phyloP scores from a whole-genome alignment of 805 yeast species.

The Candida nitratophila region DNA sequence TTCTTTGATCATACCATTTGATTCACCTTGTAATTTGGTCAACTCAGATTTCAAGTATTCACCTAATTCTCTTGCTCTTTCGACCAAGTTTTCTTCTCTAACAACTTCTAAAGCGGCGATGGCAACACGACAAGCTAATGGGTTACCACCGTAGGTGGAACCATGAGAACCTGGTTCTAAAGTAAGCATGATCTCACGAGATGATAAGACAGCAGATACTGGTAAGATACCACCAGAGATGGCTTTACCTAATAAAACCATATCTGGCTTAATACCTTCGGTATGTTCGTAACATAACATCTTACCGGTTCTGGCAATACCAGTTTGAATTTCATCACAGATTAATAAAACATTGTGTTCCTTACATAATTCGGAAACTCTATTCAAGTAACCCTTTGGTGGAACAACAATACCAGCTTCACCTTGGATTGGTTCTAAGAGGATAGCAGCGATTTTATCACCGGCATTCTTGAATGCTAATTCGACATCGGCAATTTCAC shows the following conservation, averaged over 20 bases:
- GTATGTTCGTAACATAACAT: constrained; percentile 88
- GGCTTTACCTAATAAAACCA: constrained; percentile 88
- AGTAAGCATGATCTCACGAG: constrained; percentile 83
- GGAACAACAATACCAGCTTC: constrained; percentile 98
- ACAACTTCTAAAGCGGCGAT: constrained; percentile 90
- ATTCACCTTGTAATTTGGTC: constrained; percentile 43
- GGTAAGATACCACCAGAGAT: constrained; percentile 93
- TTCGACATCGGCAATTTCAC: constrained; percentile 80
- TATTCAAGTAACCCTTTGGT: constrained; percentile 67
- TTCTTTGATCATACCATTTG: constrained; percentile 46
- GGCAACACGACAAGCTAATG: constrained; percentile 87
- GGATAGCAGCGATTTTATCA: constrained; percentile 81
- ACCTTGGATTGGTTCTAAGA: constrained; percentile 95
- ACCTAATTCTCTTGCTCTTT: constrained; percentile 71
- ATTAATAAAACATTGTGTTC: constrained; percentile 82
- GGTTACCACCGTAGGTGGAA: constrained; percentile 97
- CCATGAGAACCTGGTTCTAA: constrained; percentile 96
- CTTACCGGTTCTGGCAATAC: constrained; percentile 95
- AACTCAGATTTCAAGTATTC: constrained; percentile 57
- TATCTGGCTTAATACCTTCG: constrained; percentile 73
- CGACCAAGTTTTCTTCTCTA: constrained; percentile 77
- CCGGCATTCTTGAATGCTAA: constrained; percentile 77
- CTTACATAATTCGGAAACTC: constrained; percentile 68
- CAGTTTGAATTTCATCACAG: constrained; percentile 97
- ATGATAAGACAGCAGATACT: constrained; percentile 84